phyloP scores from a whole-genome alignment of 257 asterid species.

The Gentiana straminea region DNA sequence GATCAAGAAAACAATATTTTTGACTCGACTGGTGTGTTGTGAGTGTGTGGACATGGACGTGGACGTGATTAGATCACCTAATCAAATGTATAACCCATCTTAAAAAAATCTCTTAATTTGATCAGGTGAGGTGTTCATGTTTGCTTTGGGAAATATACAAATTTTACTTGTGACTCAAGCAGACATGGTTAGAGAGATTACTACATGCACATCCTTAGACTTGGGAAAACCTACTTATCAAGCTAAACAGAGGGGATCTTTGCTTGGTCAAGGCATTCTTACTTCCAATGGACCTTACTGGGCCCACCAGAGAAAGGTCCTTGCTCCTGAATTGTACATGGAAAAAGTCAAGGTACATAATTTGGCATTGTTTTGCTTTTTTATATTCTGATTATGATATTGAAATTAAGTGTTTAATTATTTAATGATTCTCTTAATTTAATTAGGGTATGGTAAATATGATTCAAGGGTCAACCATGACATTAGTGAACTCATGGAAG shows the following conservation, averaged over 20 bases:
- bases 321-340: conserved; percentile 38
- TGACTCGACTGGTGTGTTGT: too few species aligned
- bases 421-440: not conserved
- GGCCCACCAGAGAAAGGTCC: conserved; percentile 35
- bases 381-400: not conserved
- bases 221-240: conserved; percentile 39
- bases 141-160: conserved; percentile 30
- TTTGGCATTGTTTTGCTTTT: too few species aligned
- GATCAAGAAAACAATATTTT: too few species aligned
- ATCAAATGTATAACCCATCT: too few species aligned
- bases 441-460: conserved; percentile 29
- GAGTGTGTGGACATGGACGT: too few species aligned
- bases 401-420: too few species aligned
- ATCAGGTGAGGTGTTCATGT: conserved; percentile 29
- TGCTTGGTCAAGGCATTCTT: conserved; percentile 37
- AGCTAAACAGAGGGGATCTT: conserved; percentile 24
- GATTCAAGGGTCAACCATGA: conserved; percentile 19
- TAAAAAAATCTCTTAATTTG: not conserved
- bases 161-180: conserved; percentile 24
- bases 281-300: conserved; percentile 33
- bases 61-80: too few species aligned
- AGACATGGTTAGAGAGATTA: conserved; percentile 29
- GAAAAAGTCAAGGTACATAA: conserved; percentile 32
- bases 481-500: conserved; percentile 25
- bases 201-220: conserved; percentile 33